phyloP scores from a whole-genome alignment of 164 flowering plant genomes.

The Liriodendron chinense region DNA sequence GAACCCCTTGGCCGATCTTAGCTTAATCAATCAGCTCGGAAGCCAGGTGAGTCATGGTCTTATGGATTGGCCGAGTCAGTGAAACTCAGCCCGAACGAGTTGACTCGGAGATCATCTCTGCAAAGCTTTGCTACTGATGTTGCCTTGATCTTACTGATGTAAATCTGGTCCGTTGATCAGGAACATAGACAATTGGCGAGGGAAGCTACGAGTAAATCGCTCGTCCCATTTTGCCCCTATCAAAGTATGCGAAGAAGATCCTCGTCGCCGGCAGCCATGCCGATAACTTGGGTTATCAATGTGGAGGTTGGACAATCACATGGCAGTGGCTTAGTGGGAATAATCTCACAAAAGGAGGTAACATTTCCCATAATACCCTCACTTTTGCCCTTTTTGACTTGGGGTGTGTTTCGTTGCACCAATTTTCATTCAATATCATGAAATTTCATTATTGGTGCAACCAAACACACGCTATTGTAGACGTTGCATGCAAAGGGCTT shows the following conservation, averaged over 20 bases:
- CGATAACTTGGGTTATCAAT: slow-evolving; percentile 33
- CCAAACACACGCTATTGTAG: no score
- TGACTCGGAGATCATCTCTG: no score
- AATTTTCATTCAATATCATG: no score
- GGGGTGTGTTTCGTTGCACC: no score
- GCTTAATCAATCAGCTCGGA: slow-evolving; percentile 11
- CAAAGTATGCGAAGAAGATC: slow-evolving; percentile 33
- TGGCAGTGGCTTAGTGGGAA: slow-evolving; percentile 34
- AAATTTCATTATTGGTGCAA: no score
- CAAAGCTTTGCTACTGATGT: no score
- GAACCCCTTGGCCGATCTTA: slow-evolving; percentile 12
- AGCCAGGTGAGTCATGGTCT: slow-evolving; percentile 9
- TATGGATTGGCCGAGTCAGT: no score
- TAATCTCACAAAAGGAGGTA: slow-evolving; percentile 15
- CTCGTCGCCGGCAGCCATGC: slow-evolving; percentile 38
- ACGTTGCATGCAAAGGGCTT: no score
- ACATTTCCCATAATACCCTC: no score
- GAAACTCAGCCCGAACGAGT: no score
- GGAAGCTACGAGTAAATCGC: slow-evolving; percentile 35
- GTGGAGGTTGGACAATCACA: slow-evolving; percentile 35
- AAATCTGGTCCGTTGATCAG: slow-evolving; percentile 9
- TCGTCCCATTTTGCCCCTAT: slow-evolving; percentile 33
- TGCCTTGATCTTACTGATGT: background rate
- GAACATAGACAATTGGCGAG: slow-evolving; percentile 35
- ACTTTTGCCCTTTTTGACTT: no score